A percentile compares a stretch with the other conserved stretches of the same genome.
phyloP scores from a whole-genome alignment of 177 flowering plant species.

The Telopea speciosissima region DNA sequence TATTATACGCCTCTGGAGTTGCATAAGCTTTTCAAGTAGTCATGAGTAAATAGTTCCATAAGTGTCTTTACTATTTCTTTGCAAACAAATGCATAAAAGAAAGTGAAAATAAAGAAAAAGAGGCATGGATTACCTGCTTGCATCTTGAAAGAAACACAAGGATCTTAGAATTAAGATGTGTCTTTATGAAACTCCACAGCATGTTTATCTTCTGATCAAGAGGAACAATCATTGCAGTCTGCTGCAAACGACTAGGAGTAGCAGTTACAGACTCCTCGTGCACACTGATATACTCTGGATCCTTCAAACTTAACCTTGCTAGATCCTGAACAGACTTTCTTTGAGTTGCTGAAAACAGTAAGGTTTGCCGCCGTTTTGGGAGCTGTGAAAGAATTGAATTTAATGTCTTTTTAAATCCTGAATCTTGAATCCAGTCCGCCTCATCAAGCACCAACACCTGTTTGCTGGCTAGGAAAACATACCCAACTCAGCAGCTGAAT shows the following conservation, averaged over 20 bases:
- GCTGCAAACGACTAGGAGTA: constrained; percentile 69
- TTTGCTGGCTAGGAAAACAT: constrained; percentile 36
- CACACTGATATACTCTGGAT: constrained; percentile 87
- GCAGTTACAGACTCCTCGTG: constrained; percentile 80
- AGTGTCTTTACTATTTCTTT: no score
- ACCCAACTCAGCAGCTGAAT: constrained; percentile 15
- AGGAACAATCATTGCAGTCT: constrained; percentile 69
- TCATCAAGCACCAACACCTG: constrained; percentile 97
- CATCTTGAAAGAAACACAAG: constrained; percentile 85
- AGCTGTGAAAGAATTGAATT: constrained; percentile 87
- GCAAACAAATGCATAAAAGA: no score
- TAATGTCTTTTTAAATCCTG: constrained; percentile 55
- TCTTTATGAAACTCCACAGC: constrained; percentile 89
- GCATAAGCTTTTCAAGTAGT: no score
- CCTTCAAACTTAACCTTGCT: constrained; percentile 94
- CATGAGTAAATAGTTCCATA: no score
- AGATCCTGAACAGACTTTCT: constrained; percentile 92
- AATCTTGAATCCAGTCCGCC: constrained; percentile 94
- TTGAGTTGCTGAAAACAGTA: constrained; percentile 95
- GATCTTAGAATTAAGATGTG: constrained; percentile 73
- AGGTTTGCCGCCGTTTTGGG: constrained; percentile 76
- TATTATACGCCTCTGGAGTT: no score
- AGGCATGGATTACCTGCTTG: constrained; percentile 65
- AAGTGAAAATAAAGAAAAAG: not conserved
- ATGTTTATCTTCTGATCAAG: constrained; percentile 81